Percentiles rank a stretch among this genome's conserved stretches.
Evolutionary conservation across 306 rosid genomes (phyloP).

Genomic region (Prinsepia uniflora): DNA sequence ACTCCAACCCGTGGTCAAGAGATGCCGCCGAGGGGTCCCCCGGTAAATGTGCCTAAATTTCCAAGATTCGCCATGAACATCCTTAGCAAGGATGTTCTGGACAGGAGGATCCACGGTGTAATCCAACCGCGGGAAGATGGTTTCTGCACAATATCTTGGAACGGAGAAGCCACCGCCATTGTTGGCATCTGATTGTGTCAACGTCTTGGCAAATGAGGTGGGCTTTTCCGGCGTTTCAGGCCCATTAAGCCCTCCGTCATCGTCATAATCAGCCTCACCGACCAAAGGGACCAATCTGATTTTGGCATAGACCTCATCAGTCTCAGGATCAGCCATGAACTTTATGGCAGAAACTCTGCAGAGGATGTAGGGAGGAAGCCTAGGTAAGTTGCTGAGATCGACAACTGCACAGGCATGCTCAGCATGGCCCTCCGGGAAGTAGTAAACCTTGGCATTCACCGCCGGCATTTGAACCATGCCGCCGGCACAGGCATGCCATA

Average conservation of each 20-base stretch:
- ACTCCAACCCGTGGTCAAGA: constrained; percentile 97
- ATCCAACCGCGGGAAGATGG: constrained; percentile 83
- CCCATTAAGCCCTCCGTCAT: constrained; percentile 43
- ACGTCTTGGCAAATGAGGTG: constrained; percentile 73
- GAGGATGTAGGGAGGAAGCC: constrained; percentile 53
- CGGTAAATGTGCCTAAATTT: constrained; percentile 86
- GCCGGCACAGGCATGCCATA: constrained; percentile 99
- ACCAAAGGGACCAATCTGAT: constrained; percentile 50
- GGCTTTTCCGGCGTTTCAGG: constrained; percentile 62
- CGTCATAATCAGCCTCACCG: constrained; percentile 34
- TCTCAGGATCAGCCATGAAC: constrained; percentile 83
- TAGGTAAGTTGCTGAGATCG: constrained; percentile 50
- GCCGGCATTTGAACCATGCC: constrained; percentile 96
- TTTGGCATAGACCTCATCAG: constrained; percentile 78
- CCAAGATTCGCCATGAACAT: constrained; percentile 92
- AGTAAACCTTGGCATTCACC: constrained; percentile 61
- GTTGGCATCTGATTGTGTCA: constrained; percentile 96
- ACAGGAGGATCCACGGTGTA: constrained; percentile 76
- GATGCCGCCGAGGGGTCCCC: constrained; percentile 93
- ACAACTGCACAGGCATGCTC: constrained; percentile 78
- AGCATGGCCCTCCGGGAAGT: constrained; percentile 85
- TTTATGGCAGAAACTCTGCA: constrained; percentile 60
- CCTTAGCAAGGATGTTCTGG: constrained; percentile 78
- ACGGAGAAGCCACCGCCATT: constrained; percentile 96
- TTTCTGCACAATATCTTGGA: constrained; percentile 89